Percentiles rank a stretch among this genome's conserved stretches.
phyloP scores from a whole-genome alignment of 371 early-diverging fungal species.

The Lichtheimia corymbifera region DNA sequence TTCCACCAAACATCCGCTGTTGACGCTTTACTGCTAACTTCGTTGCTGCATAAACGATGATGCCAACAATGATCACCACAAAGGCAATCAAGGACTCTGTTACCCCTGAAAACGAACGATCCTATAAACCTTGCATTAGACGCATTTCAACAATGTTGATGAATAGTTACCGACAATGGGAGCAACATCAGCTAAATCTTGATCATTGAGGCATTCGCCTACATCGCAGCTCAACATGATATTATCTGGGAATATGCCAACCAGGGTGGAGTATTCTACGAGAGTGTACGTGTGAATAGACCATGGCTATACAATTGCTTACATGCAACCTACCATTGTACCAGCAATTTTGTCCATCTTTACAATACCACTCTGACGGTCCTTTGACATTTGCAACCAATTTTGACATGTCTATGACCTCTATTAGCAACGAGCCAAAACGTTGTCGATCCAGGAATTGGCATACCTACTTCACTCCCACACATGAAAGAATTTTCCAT shows the following conservation, averaged over 20 bases:
- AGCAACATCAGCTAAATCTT: conserved; percentile 39
- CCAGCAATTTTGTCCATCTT: conserved; percentile 56
- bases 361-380: conserved; percentile 50
- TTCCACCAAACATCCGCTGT: conserved; percentile 37
- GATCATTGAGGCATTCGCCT: conserved; percentile 62
- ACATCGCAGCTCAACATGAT: conserved; percentile 54
- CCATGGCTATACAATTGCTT: background rate
- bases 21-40: conserved; percentile 36
- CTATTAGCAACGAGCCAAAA: background rate
- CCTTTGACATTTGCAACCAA: conserved; percentile 49
- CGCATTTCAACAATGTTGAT: conserved; percentile 5
- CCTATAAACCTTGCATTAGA: conserved; percentile 14
- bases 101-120: conserved; percentile 35
- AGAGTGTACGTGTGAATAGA: background rate
- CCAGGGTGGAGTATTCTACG: conserved; percentile 56
- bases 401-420: conserved; percentile 43
- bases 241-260: conserved; percentile 58
- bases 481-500: conserved; percentile 60
- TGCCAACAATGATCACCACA: conserved; percentile 30
- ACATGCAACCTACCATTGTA: conserved; percentile 44
- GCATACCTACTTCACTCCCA: conserved; percentile 54
- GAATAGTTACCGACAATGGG: conserved; percentile 25
- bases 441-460: too few species aligned
- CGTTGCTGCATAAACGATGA: conserved; percentile 28
- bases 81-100: conserved; percentile 38